Base-by-base conservation (phyloP, 306 rosid genomes). In the Inga oerstediana region DNA sequence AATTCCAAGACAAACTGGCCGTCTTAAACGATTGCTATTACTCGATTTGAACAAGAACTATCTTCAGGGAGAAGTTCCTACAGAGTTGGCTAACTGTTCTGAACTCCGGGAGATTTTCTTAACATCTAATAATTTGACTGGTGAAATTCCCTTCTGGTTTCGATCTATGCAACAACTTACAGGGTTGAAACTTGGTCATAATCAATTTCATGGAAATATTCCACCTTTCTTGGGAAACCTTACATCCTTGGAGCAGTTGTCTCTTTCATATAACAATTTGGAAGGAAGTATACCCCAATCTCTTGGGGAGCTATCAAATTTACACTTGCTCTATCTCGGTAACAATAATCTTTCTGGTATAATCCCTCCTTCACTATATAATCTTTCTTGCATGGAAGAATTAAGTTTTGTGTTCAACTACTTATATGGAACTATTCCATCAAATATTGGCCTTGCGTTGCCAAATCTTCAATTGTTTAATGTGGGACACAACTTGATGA, bases 341-440 rank as follows among this genome's bases (percentile, higher is more conserved):
- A n/a, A n/a, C n/a, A n/a, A n/a, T n/a, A n/a, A n/a, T n/a, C n/a
- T n/a, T n/a, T n/a, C n/a, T n/a, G 84, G 74, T 56, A 15, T 8
- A n/a, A 30, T 84, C 8, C 87, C 51, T 46, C 10, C 87, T 79
- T 67, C 84, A 22, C 81, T 84, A 14, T 84, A 84, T 46, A 84
- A 79, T n/a, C 77, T 84, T 65, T 84, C 87, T 3, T 54, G 54
- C 24, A 79, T 84, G 54, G 24, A 43, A 65, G 0, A 0, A 14
- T 7, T 84, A 10, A 1, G 0, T 11, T 12, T 46, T 10, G 20
- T 6, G 0, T 7, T 1, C 0, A 84, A 84, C 80, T 51, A 66
- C 17, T 74, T 84, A 44, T 32, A 0, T 0, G 83, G 72, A 30
- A 65, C 44, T 44, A 24, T 85, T 72, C 71, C 74, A 64, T 78